Evolutionary conservation across 2,329 filamentous ascomycete genomes (phyloP), one percentile per base, ranked within the genome.

Genomic region (Ustulina deusta): DNA sequence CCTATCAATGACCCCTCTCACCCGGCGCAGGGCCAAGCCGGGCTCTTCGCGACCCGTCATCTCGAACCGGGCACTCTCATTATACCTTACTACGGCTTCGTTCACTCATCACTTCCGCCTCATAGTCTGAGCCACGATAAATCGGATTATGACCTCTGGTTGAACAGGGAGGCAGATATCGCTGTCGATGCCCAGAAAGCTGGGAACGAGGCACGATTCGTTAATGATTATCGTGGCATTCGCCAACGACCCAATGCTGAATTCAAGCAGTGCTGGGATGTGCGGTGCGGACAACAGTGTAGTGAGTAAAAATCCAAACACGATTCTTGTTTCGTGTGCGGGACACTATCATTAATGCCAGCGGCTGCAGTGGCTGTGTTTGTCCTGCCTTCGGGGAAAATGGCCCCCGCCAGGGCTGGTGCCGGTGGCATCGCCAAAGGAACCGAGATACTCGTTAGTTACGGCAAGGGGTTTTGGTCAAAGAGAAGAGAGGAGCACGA

Each of bases 391-490:
- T 80, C 79, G 6, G 80, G 82, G 7, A 83, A 79, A 79, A 79
- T 76, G 40, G 73, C 68, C 61, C 76, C 75, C 34, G 78, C 75
- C 66, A 75, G 74, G 76, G 76, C 56, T 65, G 74, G 68, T 29
- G 55, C 60, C 20, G 42, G 55, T n/a, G 79, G 83, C 0, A 84
- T 90, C 32, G 83, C 75, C 56, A 89, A 86, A 78, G 88, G 89
- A 1, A 84, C 89, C 68, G 89, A 91, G 81, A 86, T 91, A 61
- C 75, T 90, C 59, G 86, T 91, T 13, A 90, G 87, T 71, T 91
- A 91, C 73, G 89, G 89, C 6, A 91, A 89, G 76, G 89, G 89
- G 0, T 91, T 91, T 70, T 91, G 89, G 88, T 81, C 81, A 22
- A 82, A 81, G 75, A 83, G 80, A 77, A 83, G 78, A 72, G 79